Conservation (phyloP, 495 filamentous ascomycete genomes). For the Penicillium malachiteum region DNA sequence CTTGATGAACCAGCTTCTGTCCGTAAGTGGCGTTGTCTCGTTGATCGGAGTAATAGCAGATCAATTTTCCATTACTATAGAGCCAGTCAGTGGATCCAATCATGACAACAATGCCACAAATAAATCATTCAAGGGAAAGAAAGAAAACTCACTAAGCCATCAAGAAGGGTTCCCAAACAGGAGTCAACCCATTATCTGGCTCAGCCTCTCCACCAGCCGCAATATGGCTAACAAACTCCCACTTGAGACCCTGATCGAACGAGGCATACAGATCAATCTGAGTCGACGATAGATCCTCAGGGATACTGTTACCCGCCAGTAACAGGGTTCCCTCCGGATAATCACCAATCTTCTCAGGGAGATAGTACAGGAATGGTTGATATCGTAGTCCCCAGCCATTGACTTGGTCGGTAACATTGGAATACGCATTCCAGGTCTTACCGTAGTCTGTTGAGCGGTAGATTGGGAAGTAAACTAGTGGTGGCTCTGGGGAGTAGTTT, state of each 20-base stretch:
- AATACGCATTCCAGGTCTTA: slow-evolving; percentile 60
- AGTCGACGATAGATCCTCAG: slow-evolving; percentile 59
- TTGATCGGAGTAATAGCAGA: slow-evolving; percentile 70
- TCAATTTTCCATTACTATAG: slow-evolving; percentile 52
- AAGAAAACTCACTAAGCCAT: slow-evolving; percentile 40
- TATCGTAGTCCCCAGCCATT: slow-evolving; percentile 65
- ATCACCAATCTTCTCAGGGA: slow-evolving; percentile 54
- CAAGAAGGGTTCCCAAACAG: slow-evolving; percentile 72
- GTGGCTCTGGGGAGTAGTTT: slow-evolving; percentile 58
- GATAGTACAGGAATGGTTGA: slow-evolving; percentile 65
- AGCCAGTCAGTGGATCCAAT: not conserved
- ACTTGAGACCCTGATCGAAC: slow-evolving; percentile 56
- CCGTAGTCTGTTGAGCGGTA: slow-evolving; percentile 62
- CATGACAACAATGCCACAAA: not conserved
- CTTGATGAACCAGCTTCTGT: slow-evolving; percentile 66
- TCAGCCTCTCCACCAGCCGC: slow-evolving; percentile 60
- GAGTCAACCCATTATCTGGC: slow-evolving; percentile 61
- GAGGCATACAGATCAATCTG: slow-evolving; percentile 68
- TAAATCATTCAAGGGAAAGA: not conserved
- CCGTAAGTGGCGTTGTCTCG: slow-evolving; percentile 58
- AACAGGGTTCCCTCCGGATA: slow-evolving; percentile 61
- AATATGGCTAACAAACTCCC: slow-evolving; percentile 65
- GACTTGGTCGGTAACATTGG: slow-evolving; percentile 58
- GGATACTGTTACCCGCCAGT: slow-evolving; percentile 61
- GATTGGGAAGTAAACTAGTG: slow-evolving; percentile 61